These are phyloP conservation scores for Chalciporus chontae DNA, from an alignment of 768 basidiomycete genomes.

Conservation along the genomic window DNA sequence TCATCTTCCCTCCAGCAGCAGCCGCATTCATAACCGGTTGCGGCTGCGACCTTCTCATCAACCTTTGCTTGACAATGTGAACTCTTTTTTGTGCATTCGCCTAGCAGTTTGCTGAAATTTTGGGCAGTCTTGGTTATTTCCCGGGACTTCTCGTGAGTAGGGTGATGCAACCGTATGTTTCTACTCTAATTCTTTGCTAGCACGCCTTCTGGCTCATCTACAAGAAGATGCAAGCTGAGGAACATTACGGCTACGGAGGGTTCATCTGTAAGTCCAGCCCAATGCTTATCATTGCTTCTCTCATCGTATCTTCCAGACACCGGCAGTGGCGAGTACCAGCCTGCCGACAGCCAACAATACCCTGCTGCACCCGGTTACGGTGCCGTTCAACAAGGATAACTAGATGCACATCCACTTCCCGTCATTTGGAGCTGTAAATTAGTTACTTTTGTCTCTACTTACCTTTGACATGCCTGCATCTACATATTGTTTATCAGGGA, in stretches of 20 bases:
- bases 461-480: not conserved
- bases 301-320: constrained; percentile 25
- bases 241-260: constrained; percentile 72
- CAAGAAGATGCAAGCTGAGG: constrained; percentile 85
- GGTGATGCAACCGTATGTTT: not conserved
- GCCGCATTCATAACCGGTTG: constrained; percentile 78
- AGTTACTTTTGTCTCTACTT: not conserved
- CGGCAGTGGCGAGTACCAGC: constrained; percentile 37
- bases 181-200: constrained; percentile 24
- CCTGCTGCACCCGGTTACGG: constrained; percentile 34
- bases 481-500: not conserved
- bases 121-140: constrained; percentile 65
- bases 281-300: not conserved
- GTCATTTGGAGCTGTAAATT: not conserved
- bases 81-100: constrained; percentile 16
- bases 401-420: not conserved
- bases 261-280: constrained; percentile 62
- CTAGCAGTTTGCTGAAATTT: constrained; percentile 2
- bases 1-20: constrained; percentile 80
- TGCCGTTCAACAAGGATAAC: constrained; percentile 21
- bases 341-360: constrained; percentile 21
- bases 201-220: constrained; percentile 92
- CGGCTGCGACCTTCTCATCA: constrained; percentile 83
- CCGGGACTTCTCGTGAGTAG: constrained; percentile 54
- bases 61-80: constrained; percentile 73